Evolutionary conservation across 1,284 basidiomycete species (phyloP).

Genomic region (Stereum hirsutum): DNA sequence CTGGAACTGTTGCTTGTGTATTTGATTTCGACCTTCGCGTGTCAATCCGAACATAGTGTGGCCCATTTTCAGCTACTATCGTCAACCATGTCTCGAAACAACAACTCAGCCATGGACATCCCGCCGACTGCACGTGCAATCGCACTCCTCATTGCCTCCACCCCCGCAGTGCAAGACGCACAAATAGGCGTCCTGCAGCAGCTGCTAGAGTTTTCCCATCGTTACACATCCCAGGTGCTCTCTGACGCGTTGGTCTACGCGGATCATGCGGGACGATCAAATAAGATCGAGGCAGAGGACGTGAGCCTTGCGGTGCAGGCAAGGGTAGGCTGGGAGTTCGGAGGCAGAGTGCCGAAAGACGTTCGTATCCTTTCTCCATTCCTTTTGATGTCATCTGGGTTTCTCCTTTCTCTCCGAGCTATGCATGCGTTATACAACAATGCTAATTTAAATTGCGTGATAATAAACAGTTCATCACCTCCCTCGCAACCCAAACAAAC

Average conservation of each 20-base stretch:
- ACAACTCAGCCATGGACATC: slow-evolving; percentile 68
- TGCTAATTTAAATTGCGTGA: no score
- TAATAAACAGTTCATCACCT: slow-evolving; percentile 67
- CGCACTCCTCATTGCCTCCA: slow-evolving; percentile 86
- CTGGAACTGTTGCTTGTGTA: no score
- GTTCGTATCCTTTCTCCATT: slow-evolving; percentile 34
- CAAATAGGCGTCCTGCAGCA: slow-evolving; percentile 93
- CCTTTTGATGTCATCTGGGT: no score
- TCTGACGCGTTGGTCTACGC: slow-evolving; percentile 89
- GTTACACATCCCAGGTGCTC: slow-evolving; percentile 90
- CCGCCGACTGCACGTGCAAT: slow-evolving; percentile 90
- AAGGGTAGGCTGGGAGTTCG: slow-evolving; percentile 91
- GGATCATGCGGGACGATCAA: slow-evolving; percentile 80
- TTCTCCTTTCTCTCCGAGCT: no score
- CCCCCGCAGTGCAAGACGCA: slow-evolving; percentile 87
- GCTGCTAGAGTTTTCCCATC: slow-evolving; percentile 90
- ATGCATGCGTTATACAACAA: no score
- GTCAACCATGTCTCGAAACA: slow-evolving; percentile 56
- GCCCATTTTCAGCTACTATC: no score
- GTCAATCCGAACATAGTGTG: no score
- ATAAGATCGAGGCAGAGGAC: slow-evolving; percentile 86
- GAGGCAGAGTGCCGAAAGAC: slow-evolving; percentile 91
- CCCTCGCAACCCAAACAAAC: slow-evolving; percentile 88
- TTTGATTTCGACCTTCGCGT: no score
- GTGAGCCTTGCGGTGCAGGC: slow-evolving; percentile 87